Percentiles rank a stretch among this genome's conserved stretches.
Evolutionary conservation across 306 rosid genomes (phyloP).

Genomic region (Trifolium repens): DNA sequence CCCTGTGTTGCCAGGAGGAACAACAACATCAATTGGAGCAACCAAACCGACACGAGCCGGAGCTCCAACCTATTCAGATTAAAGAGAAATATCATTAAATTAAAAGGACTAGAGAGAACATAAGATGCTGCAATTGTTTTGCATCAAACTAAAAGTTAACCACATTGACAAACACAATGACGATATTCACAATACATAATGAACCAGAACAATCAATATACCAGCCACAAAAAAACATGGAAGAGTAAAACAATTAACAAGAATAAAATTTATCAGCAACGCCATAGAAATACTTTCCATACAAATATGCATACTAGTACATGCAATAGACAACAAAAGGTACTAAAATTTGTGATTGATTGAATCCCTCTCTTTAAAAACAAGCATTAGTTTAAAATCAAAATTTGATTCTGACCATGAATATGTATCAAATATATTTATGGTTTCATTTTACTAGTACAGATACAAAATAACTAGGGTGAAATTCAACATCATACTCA

Average conservation of each 20-base stretch:
- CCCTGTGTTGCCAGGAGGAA: slow-evolving; percentile 96
- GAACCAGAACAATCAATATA: neutral
- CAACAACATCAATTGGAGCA: slow-evolving; percentile 94
- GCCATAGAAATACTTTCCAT: no score
- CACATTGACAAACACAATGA: neutral
- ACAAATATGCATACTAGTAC: neutral
- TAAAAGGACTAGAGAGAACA: neutral
- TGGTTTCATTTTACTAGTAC: neutral
- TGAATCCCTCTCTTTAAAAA: rapidly evolving
- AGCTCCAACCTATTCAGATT: slow-evolving; percentile 70
- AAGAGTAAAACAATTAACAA: neutral
- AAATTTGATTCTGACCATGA: neutral
- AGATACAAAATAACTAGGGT: neutral
- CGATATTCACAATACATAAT: neutral
- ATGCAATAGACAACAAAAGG: neutral
- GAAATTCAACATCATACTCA: no score
- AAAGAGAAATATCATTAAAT: neutral
- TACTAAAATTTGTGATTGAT: neutral
- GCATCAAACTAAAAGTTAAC: neutral
- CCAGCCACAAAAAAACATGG: no score
- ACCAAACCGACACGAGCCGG: slow-evolving; percentile 99
- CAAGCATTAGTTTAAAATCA: neutral
- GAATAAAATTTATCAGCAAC: neutral
- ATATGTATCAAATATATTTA: no score
- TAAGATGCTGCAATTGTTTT: no score